Percentiles rank a stretch among this genome's conserved stretches.
Conservation (phyloP, 2,329 filamentous ascomycete genomes). For the Balansia obtecta region DNA sequence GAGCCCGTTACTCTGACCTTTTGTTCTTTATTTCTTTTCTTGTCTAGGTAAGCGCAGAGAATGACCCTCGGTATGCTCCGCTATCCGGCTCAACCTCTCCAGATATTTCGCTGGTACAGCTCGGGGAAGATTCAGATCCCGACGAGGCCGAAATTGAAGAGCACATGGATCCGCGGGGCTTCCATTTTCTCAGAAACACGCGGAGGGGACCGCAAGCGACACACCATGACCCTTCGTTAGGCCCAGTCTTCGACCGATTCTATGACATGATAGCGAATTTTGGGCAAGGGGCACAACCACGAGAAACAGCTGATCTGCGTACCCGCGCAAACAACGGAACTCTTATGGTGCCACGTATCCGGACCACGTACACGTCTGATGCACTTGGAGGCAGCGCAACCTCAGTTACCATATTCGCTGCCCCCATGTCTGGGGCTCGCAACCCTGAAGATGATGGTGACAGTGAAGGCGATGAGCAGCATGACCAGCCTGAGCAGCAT, state of each 20-base stretch:
- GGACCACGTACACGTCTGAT: conserved; percentile 25
- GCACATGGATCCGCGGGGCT: conserved; percentile 29
- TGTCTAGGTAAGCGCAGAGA: conserved; percentile 38
- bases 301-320: not conserved
- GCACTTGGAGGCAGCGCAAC: conserved; percentile 28
- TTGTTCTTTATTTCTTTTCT: no score
- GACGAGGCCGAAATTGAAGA: conserved; percentile 48
- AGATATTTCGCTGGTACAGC: conserved; percentile 14
- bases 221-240: conserved; percentile 22
- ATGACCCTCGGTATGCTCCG: conserved; percentile 45
- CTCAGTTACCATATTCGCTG: conserved; percentile 36
- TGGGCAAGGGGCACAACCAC: conserved; percentile 7
- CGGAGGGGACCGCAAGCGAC: conserved; percentile 13
- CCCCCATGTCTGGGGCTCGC: conserved; percentile 15
- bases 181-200: conserved; percentile 26
- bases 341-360: conserved; percentile 15
- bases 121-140: conserved; percentile 38
- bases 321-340: not conserved
- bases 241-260: conserved; percentile 29
- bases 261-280: conserved; percentile 31
- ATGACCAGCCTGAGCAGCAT: not conserved
- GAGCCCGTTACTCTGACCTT: conserved; percentile 7
- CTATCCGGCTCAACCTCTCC: conserved; percentile 20
- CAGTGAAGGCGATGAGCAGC: not conserved
- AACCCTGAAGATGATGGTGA: not conserved